These are phyloP conservation scores for Nigrograna mackinnonii DNA, from an alignment of 2,329 filamentous ascomycete genomes.

Conservation along the genomic window DNA sequence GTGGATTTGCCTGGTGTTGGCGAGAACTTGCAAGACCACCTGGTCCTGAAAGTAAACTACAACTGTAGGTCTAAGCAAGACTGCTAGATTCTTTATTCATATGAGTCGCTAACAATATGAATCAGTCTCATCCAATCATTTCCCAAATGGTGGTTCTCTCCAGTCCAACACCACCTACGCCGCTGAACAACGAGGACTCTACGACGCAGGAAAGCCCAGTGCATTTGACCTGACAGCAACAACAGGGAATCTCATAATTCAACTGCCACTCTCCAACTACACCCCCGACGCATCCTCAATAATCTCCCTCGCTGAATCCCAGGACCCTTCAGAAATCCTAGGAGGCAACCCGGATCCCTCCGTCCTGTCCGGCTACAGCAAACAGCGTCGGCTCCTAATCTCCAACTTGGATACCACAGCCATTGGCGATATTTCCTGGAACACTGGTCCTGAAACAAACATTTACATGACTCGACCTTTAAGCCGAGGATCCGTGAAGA, in stretches of 20 bases:
- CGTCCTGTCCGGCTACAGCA: constrained; percentile 27
- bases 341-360: constrained; percentile 11
- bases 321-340: constrained; percentile 8
- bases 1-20: constrained; percentile 29
- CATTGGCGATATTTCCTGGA: constrained; percentile 29
- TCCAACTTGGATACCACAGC: constrained; percentile 13
- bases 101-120: too few relatives aligned
- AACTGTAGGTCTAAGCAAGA: constrained; percentile 17
- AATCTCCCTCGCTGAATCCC: constrained; percentile 9
- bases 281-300: constrained; percentile 14
- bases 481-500: constrained; percentile 35
- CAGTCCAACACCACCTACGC: constrained; percentile 27
- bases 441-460: constrained; percentile 20
- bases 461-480: constrained; percentile 37
- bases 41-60: constrained; percentile 19
- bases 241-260: constrained; percentile 20
- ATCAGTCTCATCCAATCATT: constrained; percentile 12
- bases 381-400: constrained; percentile 25
- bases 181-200: constrained; percentile 29
- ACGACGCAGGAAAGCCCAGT: constrained; percentile 24
- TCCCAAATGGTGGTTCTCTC: constrained; percentile 19
- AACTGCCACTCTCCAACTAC: constrained; percentile 15
- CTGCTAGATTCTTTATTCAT: too few relatives aligned
- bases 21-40: constrained; percentile 30
- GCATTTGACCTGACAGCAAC: constrained; percentile 27